Conservation (phyloP, 345 rosid species). For the Xanthoceras sorbifolium region DNA sequence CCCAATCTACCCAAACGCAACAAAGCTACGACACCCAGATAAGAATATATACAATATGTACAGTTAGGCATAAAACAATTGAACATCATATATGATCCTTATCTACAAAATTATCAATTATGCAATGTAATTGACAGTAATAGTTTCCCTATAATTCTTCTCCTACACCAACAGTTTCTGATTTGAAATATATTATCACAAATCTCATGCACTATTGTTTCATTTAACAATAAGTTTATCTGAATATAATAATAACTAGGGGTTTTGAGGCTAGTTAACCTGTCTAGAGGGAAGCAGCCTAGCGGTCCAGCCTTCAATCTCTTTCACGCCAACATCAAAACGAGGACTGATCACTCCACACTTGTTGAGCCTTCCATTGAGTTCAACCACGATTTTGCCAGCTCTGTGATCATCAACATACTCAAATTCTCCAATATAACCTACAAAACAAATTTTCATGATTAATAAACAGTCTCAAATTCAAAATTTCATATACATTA, state of each 20-base stretch:
- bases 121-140: not conserved
- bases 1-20: too few relatives aligned
- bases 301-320: conserved; percentile 87
- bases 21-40: not conserved
- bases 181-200: not conserved
- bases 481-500: not conserved
- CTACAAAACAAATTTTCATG: conserved; percentile 29
- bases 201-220: not conserved
- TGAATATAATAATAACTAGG: not conserved
- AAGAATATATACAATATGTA: too few relatives aligned
- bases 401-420: conserved; percentile 84
- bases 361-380: conserved; percentile 76
- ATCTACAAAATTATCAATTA: not conserved
- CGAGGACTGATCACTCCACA: conserved; percentile 90
- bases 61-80: too few relatives aligned
- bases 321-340: conserved; percentile 81
- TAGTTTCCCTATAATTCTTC: not conserved
- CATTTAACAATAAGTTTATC: not conserved
- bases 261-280: conserved; percentile 35
- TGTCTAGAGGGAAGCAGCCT: conserved; percentile 86
- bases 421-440: conserved; percentile 83
- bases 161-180: not conserved
- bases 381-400: conserved; percentile 78
- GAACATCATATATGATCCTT: too few relatives aligned
- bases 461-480: not conserved